phyloP scores from a whole-genome alignment of 2,329 filamentous ascomycete genomes.

The Bisporella sp. region DNA sequence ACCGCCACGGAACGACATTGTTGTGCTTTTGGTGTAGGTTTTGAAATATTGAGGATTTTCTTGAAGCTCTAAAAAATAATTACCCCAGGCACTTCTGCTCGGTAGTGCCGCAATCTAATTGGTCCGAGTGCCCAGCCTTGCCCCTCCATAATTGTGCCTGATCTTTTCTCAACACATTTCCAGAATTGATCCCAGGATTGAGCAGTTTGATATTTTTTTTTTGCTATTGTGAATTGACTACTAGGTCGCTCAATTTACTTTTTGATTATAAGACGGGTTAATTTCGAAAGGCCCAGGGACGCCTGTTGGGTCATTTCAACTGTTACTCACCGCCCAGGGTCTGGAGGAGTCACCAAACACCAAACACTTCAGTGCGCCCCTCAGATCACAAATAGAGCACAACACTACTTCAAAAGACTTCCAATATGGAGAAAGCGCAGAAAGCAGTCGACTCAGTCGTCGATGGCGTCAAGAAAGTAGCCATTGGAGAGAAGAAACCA shows the following conservation, averaged over 20 bases:
- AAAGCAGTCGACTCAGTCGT: conserved; percentile 41
- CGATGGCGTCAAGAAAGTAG: conserved; percentile 54
- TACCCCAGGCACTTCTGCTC: background rate
- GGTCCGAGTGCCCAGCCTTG: background rate
- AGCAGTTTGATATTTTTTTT: no score
- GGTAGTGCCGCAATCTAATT: no score
- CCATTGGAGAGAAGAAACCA: conserved; percentile 37
- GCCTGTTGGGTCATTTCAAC: no score
- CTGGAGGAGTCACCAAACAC: no score
- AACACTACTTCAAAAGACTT: conserved; percentile 3
- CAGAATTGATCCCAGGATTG: no score
- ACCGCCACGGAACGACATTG: conserved; percentile 45
- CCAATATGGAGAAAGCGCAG: conserved; percentile 42
- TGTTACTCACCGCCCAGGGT: no score
- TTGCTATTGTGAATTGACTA: no score
- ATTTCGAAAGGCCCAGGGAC: no score
- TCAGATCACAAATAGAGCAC: conserved; percentile 7
- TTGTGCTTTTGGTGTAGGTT: conserved; percentile 33
- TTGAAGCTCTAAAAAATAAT: conserved; percentile 8
- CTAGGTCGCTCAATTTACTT: no score
- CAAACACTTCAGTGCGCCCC: background rate
- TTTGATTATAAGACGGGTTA: no score
- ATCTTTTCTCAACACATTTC: no score
- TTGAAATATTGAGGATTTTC: conserved; percentile 14
- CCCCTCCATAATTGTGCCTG: background rate